Evolutionary conservation across 768 basidiomycete species (phyloP), one percentile per base, ranked within the genome.

Genomic region (Coprinellus aureogranulatus): DNA sequence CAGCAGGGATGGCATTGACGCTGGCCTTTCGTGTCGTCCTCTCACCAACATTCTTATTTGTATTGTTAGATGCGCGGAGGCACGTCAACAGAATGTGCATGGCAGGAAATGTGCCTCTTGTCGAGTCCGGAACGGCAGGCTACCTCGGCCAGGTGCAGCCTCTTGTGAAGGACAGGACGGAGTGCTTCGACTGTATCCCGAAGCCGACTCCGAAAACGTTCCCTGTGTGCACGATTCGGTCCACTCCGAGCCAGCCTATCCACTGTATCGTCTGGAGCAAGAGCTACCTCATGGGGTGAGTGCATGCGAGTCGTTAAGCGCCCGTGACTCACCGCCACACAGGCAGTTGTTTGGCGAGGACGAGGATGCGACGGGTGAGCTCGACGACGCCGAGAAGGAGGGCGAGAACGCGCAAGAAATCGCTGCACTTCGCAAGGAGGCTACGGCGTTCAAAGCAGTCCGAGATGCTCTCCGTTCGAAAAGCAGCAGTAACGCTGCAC

Each of bases 211-310:
- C 94, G 0, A 98, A 94, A 69, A 89, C 92, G 0, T 98, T 93
- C 68, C 95, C 97, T 0, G 95, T 98, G 10, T 99, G 97, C 70
- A 98, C 97, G 0, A 98, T 99, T 62, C 87, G 96, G 39, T 93
- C 93, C 2, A 98, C 97, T 0, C 97, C 97, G 0, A 92, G 90
- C 57, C 95, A 96, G 62, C 94, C 97, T 0, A 97, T 98, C 51
- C 97, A 99, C 66, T 99, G 96, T 67, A 98, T 99, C 49, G 95
- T 98, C 2, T 99, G 97, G 97, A 94, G 93, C 28, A 99, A 98
- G 71, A 94, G 86, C 57, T 98, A 98, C 75, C 85, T 99, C 12
- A 83, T 98, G 65, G 87, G 90, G 95, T 92, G 64, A 67, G 89
- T 73, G 4, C 47, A 47, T 49, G 27, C 14, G 11, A 46, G 34